These are phyloP conservation scores for Mentha longifolia DNA, from an alignment of 257 asterid genomes.

Conservation along the genomic window DNA sequence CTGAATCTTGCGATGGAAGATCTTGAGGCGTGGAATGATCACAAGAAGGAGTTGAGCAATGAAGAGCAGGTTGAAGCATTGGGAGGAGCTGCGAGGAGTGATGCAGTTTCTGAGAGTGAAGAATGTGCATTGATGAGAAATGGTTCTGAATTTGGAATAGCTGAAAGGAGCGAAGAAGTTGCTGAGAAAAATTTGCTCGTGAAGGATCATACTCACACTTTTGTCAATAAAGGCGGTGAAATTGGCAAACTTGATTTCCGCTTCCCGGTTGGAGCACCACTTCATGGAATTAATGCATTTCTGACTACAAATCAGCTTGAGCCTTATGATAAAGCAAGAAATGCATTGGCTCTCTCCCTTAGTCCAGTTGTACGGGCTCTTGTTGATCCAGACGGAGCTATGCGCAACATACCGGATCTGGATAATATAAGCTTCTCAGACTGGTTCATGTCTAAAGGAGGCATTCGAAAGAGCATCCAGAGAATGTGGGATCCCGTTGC, in stretches of 20 bases:
- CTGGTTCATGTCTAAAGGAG: conserved; percentile 98
- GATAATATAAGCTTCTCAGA: conserved; percentile 91
- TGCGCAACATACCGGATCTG: conserved; percentile 72
- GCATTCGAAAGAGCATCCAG: conserved; percentile 89
- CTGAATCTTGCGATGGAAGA: too few species aligned
- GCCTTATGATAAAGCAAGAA: conserved; percentile 94
- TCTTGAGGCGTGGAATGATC: too few species aligned
- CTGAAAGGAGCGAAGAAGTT: too few species aligned
- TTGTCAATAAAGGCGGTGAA: conserved; percentile 92
- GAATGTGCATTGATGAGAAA: too few species aligned
- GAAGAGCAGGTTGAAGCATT: too few species aligned
- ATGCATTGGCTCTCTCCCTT: conserved; percentile 96
- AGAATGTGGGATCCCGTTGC: conserved; percentile 99
- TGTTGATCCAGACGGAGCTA: conserved; percentile 98
- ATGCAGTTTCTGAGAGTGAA: too few species aligned
- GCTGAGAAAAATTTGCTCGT: conserved; percentile 89
- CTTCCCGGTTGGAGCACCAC: conserved; percentile 89
- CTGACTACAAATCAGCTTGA: conserved; percentile 92
- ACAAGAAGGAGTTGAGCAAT: too few species aligned
- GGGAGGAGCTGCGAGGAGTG: too few species aligned
- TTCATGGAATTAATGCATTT: conserved; percentile 92
- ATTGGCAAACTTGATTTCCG: conserved; percentile 99
- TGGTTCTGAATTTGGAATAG: too few species aligned
- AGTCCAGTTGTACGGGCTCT: conserved; percentile 99
- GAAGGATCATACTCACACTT: conserved; percentile 97